Evolutionary conservation across 768 basidiomycete species (phyloP), one percentile per base, ranked within the genome.

Genomic region (Suillus tomentosus): DNA sequence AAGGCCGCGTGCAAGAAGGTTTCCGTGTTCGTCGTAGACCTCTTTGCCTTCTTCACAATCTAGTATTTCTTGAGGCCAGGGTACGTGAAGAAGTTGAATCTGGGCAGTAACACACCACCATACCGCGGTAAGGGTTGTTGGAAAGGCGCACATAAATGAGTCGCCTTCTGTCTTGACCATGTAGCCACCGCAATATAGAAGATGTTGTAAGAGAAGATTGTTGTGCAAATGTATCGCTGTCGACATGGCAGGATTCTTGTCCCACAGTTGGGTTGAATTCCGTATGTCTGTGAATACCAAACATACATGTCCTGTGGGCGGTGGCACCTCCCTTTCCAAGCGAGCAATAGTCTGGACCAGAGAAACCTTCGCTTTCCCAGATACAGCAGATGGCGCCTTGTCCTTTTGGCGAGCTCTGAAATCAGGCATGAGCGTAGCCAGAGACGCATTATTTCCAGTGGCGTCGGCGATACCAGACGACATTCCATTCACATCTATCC

Each of bases 151-250:
- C 92, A 99, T 96, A 81, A 99, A 99, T 0, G 96, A 88, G 71
- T 99, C 97, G 36, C 97, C 97, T 88, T 99, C 97, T 13, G 97
- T 99, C 79, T 99, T 99, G 72, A 99, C 96, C 77, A 99, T 95
- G 75, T 99, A 99, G 0, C 97, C 97, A 34, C 95, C 95, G 70
- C 95, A 95, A 53, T 91, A 82, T 27, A 96, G 87, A 39, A 98
- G 79, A 64, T 91, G 88, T 24, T 50, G 24, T 31, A 50, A 4
- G 0, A 50, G 82, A 19, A 98, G 80, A 55, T 79, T 83, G 73
- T 99, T 95, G 78, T 99, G 97, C 68, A 95, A 76, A 31, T 88
- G 87, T 83, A 97, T 96, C 3, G 96, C 95, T 0, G 90, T 91
- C 24, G 91, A 87, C 95, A 99, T 99, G 3, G 95, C 95, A 0